Base-by-base conservation (phyloP, 192 early-diverging fungal genomes). In the Jimgerdemannia lactiflua region DNA sequence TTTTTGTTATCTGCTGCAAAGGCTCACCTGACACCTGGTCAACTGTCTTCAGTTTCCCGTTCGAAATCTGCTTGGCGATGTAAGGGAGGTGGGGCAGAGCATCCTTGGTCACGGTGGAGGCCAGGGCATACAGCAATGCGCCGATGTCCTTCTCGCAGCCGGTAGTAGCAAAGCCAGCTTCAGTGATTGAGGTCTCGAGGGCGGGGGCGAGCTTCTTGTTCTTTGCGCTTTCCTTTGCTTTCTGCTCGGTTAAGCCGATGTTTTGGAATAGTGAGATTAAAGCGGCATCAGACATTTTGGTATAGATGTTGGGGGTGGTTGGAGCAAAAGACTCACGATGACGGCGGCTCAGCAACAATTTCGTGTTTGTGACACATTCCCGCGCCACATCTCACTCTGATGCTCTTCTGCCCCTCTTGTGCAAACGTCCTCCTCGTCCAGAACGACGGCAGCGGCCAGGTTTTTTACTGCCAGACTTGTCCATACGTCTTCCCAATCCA, bases 121-220 rank as follows among this genome's bases (percentile, higher is more conserved):
- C 97, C 41, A 99, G 88, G 29, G 83, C 85, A 82, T 98, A 98
- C 49, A 96, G 84, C 49, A 98, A 86, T 69, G 92, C 89, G 43
- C 96, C 95, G 39, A 79, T 81, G 3, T 82, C 71, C 75, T 92
- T 89, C 39, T 90, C 85, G 42, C 83, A 83, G 6, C 83, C 81
- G 42, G 75, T 79, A 41, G 82, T 71, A 20, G 75, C 74, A 70
- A 85, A 78, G 17, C 90, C 86, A 8, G 94, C 93, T 65, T 91
- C 90, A 44, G 82, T 75, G 70, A 97, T 93, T n/a, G 92, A 86
- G 41, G 71, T 78, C 71, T 90, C 86, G 43, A 99, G 87, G 29
- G 86, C 89, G 4, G 93, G 92, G 3, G 93, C 92, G 9, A 99
- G 84, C 83, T 98, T 99, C 83, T 99, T 99, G 88, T 99, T 99